phyloP scores from a whole-genome alignment of 2,329 filamentous ascomycete genomes.

The Colletotrichum lindemuthianum region DNA sequence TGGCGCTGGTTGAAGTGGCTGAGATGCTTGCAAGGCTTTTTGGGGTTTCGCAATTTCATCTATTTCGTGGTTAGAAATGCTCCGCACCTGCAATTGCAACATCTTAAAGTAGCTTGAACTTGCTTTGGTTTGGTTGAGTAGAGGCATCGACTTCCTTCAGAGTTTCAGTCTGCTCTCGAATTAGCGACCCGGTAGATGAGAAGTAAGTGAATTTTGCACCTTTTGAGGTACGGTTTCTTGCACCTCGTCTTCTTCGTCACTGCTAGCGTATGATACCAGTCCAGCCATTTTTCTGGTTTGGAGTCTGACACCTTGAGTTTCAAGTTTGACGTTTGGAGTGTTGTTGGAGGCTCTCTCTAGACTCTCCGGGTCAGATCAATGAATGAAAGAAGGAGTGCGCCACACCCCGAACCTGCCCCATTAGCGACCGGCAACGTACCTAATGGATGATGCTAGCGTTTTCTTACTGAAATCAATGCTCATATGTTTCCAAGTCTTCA shows the following conservation, averaged over 20 bases:
- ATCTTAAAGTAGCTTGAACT: not conserved
- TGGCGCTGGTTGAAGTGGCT: not conserved
- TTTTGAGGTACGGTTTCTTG: slow-evolving; percentile 19
- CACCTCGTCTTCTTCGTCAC: slow-evolving; percentile 58
- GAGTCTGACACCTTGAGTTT: not conserved
- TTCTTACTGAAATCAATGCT: too few relatives aligned
- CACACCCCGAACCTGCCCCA: too few relatives aligned
- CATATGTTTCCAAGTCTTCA: too few relatives aligned
- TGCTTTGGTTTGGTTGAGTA: not conserved
- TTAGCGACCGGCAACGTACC: too few relatives aligned
- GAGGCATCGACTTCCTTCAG: not conserved
- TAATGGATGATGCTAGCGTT: too few relatives aligned
- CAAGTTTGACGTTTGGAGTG: not conserved
- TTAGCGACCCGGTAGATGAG: slow-evolving; percentile 10
- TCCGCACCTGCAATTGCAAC: too few relatives aligned
- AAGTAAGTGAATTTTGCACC: slow-evolving; percentile 4
- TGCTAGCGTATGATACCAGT: slow-evolving; percentile 62
- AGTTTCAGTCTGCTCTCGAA: slow-evolving; percentile 5
- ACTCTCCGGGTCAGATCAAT: not conserved
- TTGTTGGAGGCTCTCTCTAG: not conserved
- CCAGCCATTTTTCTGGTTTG: slow-evolving; percentile 48
- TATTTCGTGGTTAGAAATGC: too few relatives aligned
- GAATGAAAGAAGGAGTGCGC: too few relatives aligned
- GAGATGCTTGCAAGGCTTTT: slow-evolving; percentile 12
- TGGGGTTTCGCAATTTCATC: too few relatives aligned